Evolutionary conservation across 768 basidiomycete species (phyloP), one percentile per base, ranked within the genome.

Genomic region (Inosperma sp.): DNA sequence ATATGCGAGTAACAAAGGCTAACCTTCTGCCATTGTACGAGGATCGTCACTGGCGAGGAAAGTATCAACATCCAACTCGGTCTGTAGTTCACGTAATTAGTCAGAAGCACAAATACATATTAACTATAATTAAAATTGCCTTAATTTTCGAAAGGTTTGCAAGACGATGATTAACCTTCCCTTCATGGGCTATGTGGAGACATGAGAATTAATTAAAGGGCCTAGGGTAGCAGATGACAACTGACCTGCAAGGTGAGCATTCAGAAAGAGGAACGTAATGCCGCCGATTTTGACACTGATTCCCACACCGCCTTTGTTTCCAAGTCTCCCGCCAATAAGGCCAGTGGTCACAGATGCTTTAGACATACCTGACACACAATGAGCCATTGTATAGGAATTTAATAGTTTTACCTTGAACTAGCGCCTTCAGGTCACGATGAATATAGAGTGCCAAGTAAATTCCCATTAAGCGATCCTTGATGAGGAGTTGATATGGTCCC

Each of bases 241-340:
- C 72, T 31, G 54, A 81, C 90, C 93, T 16, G 94, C 89, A 21
- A 96, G 73, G 66, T 97, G 94, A 0, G 90, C 87, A 58, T 95
- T 96, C 59, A 96, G 68, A 65, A 97, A 95, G 10, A 97, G 73
- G 37, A 96, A 75, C 0, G 90, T 86, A 19, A 81, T 84, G n/a
- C 84, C 86, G 40, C 81, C 83, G 16, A 97, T 72, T 57, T 92
- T 85, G 36, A 95, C 67, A 53, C 86, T 88, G 55, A 96, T 85
- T n/a, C 90, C 93, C 21, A 94, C 89, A 13, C 87, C 90, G 1
- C 94, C 82, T 63, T 97, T 97, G 64, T 97, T 97, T 5, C 94
- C 94, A 2, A 96, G 76, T 40, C 94, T 72, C 0, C 94, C 94
- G 3, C 91, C 91, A 22, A 95, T 89, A 19, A 96, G 71, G 4